These are phyloP conservation scores for Acorus gramineus DNA, from an alignment of 106 monocot genomes.

Conservation along the genomic window DNA sequence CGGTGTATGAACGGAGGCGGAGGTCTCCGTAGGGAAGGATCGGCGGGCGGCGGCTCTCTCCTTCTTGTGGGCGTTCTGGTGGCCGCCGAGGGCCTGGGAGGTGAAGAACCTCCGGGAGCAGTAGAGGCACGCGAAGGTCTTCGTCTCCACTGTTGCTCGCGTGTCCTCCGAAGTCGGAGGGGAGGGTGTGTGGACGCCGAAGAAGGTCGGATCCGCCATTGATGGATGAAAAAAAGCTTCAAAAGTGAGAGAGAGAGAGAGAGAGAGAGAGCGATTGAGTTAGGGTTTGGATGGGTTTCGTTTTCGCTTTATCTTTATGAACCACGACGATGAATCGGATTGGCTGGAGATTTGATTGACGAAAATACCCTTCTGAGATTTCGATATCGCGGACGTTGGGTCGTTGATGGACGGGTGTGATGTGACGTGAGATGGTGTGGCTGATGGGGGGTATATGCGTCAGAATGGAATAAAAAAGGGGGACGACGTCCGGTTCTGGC, in stretches of 20 bases:
- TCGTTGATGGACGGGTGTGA: too few relatives aligned
- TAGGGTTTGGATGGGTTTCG: not conserved
- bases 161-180: not conserved
- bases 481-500: too few relatives aligned
- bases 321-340: too few relatives aligned
- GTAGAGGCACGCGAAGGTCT: conserved; percentile 39
- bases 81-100: conserved; percentile 62
- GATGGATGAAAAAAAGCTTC: conserved; percentile 7
- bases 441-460: too few relatives aligned
- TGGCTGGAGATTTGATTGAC: too few relatives aligned
- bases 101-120: conserved; percentile 41
- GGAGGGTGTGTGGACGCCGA: conserved; percentile 9
- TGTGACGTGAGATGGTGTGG: too few relatives aligned
- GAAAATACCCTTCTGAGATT: too few relatives aligned
- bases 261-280: not conserved
- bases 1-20: not conserved
- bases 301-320: too few relatives aligned
- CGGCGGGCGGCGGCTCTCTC: conserved; percentile 28
- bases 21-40: conserved; percentile 9
- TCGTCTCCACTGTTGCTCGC: not conserved
- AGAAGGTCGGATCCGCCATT: conserved; percentile 10
- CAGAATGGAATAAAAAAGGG: too few relatives aligned
- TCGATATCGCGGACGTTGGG: too few relatives aligned
- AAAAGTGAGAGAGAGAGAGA: conserved; percentile 10
- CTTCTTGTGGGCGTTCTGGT: conserved; percentile 67